Evolutionary conservation across 2,329 filamentous ascomycete genomes (phyloP).

Genomic region (Calonectria hongkongensis): DNA sequence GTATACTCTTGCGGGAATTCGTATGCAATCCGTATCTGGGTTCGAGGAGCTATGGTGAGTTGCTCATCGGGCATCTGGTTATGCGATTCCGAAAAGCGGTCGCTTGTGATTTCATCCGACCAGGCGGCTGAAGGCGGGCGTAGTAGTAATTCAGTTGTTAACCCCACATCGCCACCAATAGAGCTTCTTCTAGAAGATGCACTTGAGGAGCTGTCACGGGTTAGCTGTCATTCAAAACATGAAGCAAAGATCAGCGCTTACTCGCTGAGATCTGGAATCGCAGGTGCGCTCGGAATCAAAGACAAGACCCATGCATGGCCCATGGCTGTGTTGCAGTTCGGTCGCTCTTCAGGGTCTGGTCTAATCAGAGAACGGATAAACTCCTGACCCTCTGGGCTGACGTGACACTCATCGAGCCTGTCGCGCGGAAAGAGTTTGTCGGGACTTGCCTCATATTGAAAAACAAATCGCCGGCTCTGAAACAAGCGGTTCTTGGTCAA

Average conservation of each 20-base stretch:
- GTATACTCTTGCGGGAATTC: not conserved
- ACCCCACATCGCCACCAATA: not conserved
- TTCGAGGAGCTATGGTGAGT: not conserved
- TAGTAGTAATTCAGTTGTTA: not conserved
- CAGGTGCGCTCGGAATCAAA: conserved; percentile 9
- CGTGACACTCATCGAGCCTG: not conserved
- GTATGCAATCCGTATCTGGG: not conserved
- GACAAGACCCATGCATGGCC: not conserved
- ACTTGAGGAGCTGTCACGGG: not conserved
- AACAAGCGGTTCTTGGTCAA: conserved; percentile 34
- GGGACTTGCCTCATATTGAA: conserved; percentile 12
- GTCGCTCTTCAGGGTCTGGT: conserved; percentile 15
- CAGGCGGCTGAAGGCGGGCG: not conserved
- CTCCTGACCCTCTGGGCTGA: conserved; percentile 21
- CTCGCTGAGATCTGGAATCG: conserved; percentile 22
- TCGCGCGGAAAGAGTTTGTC: conserved; percentile 23
- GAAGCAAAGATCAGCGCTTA: not conserved
- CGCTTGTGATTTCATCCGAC: not conserved
- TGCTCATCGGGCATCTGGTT: not conserved
- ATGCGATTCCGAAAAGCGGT: not conserved
- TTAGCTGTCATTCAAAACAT: not conserved
- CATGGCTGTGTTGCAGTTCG: conserved; percentile 2
- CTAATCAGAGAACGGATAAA: conserved; percentile 29
- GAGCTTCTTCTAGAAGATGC: not conserved
- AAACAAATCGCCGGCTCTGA: not conserved